phyloP scores from a whole-genome alignment of 73 alveolate species.

The Effrenium voratum region DNA sequence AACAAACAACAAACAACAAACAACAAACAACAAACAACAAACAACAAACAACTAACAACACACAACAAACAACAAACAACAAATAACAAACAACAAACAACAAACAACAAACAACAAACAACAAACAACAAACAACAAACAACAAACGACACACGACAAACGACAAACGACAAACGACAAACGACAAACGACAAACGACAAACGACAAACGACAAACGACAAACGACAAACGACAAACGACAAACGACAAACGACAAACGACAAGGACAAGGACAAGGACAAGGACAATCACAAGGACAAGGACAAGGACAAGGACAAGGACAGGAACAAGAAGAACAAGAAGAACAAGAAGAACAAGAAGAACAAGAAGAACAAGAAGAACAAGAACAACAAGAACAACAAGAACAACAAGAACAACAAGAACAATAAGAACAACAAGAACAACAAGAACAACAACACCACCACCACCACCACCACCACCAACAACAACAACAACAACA shows the following conservation, averaged over 20 bases:
- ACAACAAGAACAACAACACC: too few species aligned
- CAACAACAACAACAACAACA: background rate
- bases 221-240: too few species aligned
- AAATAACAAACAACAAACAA: background rate
- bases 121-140: too few species aligned
- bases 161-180: too few species aligned
- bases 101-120: background rate
- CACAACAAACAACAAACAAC: background rate
- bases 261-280: too few species aligned
- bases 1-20: too few species aligned
- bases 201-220: too few species aligned
- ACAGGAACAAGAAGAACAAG: background rate
- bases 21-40: too few species aligned
- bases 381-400: background rate
- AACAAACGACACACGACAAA: too few species aligned
- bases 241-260: too few species aligned
- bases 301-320: background rate
- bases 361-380: background rate
- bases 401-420: background rate
- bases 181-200: too few species aligned
- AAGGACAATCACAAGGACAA: background rate
- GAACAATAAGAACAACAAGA: background rate
- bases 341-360: background rate
- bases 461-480: background rate
- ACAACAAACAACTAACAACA: too few species aligned